These are phyloP conservation scores for Herpetospermum pedunculosum DNA, from an alignment of 306 rosid genomes.

Conservation along the genomic window DNA sequence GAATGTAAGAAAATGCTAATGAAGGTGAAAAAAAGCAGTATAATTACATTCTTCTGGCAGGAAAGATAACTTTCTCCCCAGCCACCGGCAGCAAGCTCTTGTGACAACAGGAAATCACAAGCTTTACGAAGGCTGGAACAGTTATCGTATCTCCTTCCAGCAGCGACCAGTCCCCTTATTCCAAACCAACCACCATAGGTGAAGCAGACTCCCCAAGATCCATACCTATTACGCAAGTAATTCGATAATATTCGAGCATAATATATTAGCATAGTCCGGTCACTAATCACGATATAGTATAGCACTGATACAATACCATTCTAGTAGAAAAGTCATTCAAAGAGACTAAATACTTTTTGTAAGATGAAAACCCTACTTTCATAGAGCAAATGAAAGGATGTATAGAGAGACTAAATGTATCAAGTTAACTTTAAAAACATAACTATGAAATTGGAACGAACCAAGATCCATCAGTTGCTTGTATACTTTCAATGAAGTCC, in stretches of 20 bases:
- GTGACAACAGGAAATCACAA: constrained; percentile 21
- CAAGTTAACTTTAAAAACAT: not conserved
- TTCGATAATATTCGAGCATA: not conserved
- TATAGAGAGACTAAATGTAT: not conserved
- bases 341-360: not conserved
- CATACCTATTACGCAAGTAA: constrained; percentile 19
- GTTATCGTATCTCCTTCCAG: constrained; percentile 23
- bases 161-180: constrained; percentile 23
- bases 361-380: not conserved
- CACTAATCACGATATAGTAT: not conserved
- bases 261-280: not conserved
- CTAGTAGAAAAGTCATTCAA: not conserved
- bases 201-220: constrained; percentile 34
- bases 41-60: constrained; percentile 13
- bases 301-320: not conserved
- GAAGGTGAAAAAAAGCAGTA: not conserved
- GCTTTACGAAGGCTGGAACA: constrained; percentile 24
- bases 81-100: constrained; percentile 29
- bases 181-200: constrained; percentile 38
- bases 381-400: not conserved
- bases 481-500: constrained; percentile 23
- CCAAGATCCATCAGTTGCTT: constrained; percentile 30
- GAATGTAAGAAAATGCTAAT: not conserved
- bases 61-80: constrained; percentile 35
- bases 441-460: constrained; percentile 1